Evolutionary conservation across 2,329 filamentous ascomycete species (phyloP).

Genomic region (Diplodia seriata): DNA sequence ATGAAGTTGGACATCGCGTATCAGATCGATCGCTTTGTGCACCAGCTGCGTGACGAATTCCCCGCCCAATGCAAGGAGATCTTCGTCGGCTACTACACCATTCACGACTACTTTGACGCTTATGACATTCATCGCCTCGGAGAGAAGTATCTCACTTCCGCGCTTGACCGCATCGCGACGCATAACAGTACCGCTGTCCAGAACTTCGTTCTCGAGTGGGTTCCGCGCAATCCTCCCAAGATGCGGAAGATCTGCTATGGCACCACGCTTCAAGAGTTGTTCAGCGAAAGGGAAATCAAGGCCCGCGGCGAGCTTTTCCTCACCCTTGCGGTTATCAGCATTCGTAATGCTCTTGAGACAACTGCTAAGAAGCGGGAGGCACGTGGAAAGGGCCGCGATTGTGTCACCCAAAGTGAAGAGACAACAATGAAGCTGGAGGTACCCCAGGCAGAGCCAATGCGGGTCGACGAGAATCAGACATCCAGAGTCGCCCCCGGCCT

Average conservation of each 20-base stretch:
- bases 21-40: constrained; percentile 35
- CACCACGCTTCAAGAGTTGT: constrained; percentile 5
- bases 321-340: neutral
- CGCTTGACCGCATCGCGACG: constrained; percentile 41
- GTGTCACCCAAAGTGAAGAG: neutral
- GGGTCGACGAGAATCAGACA: neutral
- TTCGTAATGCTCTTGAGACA: constrained; percentile 1
- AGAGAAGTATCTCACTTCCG: constrained; percentile 39
- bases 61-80: constrained; percentile 41
- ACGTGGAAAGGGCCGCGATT: neutral
- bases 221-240: constrained; percentile 33
- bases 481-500: neutral
- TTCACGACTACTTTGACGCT: constrained; percentile 46
- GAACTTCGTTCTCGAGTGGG: constrained; percentile 40
- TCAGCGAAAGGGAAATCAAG: constrained; percentile 4
- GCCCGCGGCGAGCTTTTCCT: constrained; percentile 21
- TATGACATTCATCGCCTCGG: constrained; percentile 45
- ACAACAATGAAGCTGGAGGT: neutral
- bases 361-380: neutral
- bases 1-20: constrained; percentile 35
- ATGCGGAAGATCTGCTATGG: constrained; percentile 8
- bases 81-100: constrained; percentile 37
- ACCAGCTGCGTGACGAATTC: constrained; percentile 38
- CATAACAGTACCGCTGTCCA: constrained; percentile 38
- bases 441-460: neutral